phyloP scores from a whole-genome alignment of 352 stramenopile genomes.

The Thraustotheca clavata region DNA sequence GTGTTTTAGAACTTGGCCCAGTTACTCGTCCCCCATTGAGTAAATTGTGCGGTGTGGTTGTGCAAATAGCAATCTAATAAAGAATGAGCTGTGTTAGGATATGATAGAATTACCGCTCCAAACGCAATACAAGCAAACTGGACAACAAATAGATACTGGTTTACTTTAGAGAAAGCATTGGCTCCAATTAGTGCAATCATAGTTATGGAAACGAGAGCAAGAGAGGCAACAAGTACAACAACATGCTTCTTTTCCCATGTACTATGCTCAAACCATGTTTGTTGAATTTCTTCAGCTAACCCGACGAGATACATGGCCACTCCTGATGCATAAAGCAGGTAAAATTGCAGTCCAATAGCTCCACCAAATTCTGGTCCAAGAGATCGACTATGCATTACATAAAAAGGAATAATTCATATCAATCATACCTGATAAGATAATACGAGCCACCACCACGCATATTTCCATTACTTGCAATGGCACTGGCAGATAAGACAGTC shows the following conservation, averaged over 20 bases:
- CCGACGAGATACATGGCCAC: constrained; percentile 73
- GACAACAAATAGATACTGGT: constrained; percentile 62
- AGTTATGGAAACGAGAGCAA: constrained; percentile 33
- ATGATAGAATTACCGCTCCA: constrained; percentile 30
- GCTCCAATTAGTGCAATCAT: constrained; percentile 56
- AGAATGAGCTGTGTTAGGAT: background rate
- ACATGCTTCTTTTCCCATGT: constrained; percentile 31
- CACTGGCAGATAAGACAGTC: constrained; percentile 67
- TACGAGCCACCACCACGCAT: constrained; percentile 65
- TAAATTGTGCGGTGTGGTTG: constrained; percentile 28
- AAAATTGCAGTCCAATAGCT: constrained; percentile 87
- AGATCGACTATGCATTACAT: constrained; percentile 33
- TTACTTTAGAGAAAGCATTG: constrained; percentile 60
- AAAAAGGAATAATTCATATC: background rate
- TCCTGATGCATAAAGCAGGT: constrained; percentile 66
- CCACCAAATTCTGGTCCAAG: constrained; percentile 81
- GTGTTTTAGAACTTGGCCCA: constrained; percentile 32
- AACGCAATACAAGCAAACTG: constrained; percentile 55
- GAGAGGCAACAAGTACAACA: constrained; percentile 45
- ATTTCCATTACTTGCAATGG: constrained; percentile 81
- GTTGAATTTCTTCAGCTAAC: constrained; percentile 60
- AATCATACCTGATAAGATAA: constrained; percentile 34
- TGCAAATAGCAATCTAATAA: constrained; percentile 32
- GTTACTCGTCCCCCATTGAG: constrained; percentile 43
- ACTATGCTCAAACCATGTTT: constrained; percentile 39